phyloP scores from a whole-genome alignment of 306 rosid genomes.

The Delonix regia region DNA sequence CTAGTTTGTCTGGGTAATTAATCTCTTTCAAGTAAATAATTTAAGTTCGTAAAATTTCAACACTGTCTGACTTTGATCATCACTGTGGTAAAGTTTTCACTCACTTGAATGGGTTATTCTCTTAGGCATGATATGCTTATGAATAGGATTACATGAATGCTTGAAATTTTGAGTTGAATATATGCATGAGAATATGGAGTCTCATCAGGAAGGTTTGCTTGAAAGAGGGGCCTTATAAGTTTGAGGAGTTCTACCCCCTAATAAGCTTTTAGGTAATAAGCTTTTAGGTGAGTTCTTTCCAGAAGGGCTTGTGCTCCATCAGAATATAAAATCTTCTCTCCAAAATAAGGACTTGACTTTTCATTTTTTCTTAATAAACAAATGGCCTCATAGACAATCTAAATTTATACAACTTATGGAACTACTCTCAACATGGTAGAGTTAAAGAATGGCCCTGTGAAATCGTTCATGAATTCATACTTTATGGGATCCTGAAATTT shows the following conservation, averaged over 20 bases:
- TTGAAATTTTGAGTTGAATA: neutral
- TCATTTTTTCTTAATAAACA: neutral
- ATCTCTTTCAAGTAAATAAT: neutral
- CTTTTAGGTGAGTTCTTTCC: too few relatives aligned
- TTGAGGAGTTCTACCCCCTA: too few relatives aligned
- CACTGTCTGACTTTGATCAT: neutral
- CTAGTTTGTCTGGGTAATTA: neutral
- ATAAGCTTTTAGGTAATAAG: too few relatives aligned
- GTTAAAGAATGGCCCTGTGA: neutral
- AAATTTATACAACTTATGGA: neutral
- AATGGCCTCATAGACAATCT: neutral
- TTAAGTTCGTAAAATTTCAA: neutral
- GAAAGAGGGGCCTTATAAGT: too few relatives aligned
- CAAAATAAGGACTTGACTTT: neutral
- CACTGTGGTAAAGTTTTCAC: neutral
- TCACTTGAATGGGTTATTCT: neutral
- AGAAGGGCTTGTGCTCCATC: too few relatives aligned
- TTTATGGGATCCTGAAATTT: neutral
- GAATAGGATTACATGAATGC: neutral
- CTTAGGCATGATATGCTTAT: neutral
- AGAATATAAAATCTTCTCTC: neutral
- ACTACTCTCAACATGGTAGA: neutral
- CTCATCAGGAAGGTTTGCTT: too few relatives aligned
- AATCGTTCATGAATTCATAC: neutral
- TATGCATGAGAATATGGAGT: neutral